These are phyloP conservation scores for Yamadazyma membranifaciens DNA, from an alignment of 1,139 yeast species.

Conservation along the genomic window DNA sequence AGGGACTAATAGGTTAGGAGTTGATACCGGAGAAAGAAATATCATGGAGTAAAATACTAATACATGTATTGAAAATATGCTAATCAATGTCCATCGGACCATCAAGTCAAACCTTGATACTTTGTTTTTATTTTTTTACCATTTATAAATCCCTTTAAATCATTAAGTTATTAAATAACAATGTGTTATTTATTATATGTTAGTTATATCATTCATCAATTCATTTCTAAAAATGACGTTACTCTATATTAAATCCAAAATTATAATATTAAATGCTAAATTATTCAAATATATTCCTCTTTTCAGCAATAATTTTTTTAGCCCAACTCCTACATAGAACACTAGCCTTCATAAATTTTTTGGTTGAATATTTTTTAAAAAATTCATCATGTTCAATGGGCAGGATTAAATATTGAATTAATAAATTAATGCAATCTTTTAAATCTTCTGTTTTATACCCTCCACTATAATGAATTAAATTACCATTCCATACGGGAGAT, in stretches of 20 bases:
- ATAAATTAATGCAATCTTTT: conserved; percentile 67
- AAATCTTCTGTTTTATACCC: conserved; percentile 80
- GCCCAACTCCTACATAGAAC: conserved; percentile 92
- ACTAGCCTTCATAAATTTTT: conserved; percentile 89
- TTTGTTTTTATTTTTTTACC: too few species aligned
- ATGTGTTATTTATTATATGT: too few species aligned
- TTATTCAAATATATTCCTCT: conserved; percentile 24
- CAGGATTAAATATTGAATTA: conserved; percentile 73
- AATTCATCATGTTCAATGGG: conserved; percentile 94
- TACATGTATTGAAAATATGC: conserved; percentile 10
- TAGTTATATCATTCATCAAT: too few species aligned
- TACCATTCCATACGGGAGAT: conserved; percentile 74
- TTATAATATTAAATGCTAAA: not conserved
- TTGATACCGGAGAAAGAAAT: too few species aligned
- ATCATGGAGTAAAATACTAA: conserved; percentile 1
- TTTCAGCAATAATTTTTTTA: conserved; percentile 50
- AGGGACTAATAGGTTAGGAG: too few species aligned
- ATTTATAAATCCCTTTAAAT: too few species aligned
- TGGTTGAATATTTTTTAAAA: conserved; percentile 89
- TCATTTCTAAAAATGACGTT: conserved; percentile 1
- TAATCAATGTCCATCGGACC: conserved; percentile 1
- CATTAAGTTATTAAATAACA: too few species aligned
- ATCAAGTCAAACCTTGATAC: not conserved
- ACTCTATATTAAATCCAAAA: conserved; percentile 5
- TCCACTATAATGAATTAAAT: conserved; percentile 85